A percentile compares a stretch with the other conserved stretches of the same genome.
Evolutionary conservation across 1,284 basidiomycete genomes (phyloP).

Genomic region (Fistulinella cinereoalba): DNA sequence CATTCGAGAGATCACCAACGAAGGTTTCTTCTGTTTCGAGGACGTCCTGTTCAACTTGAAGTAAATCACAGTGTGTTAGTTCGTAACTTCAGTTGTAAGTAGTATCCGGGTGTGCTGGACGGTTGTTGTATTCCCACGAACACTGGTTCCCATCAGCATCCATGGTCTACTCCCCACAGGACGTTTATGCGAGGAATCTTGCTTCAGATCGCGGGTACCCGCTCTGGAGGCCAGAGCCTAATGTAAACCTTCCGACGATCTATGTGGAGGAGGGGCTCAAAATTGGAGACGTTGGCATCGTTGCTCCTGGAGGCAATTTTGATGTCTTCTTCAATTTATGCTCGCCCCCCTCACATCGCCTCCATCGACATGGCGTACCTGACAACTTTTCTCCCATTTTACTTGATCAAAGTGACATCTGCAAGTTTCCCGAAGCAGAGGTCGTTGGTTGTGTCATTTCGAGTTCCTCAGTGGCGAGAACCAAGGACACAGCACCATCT

Average conservation of each 20-base stretch:
- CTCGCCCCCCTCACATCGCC: constrained; percentile 9
- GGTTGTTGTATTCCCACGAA: no score
- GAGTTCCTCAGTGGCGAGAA: constrained; percentile 6
- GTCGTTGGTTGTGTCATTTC: constrained; percentile 9
- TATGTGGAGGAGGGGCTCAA: constrained; percentile 21
- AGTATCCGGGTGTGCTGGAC: no score
- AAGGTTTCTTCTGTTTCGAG: no score
- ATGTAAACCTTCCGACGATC: constrained; percentile 14
- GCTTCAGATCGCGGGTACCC: constrained; percentile 26
- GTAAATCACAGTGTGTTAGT: no score
- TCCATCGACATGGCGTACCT: constrained; percentile 16
- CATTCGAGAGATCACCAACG: no score
- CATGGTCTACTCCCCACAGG: no score
- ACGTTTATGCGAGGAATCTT: constrained; percentile 13
- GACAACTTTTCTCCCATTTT: constrained; percentile 7
- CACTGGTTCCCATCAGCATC: no score
- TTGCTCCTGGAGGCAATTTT: constrained; percentile 24
- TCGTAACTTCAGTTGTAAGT: no score
- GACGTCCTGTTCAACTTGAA: no score
- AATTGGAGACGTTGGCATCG: constrained; percentile 34
- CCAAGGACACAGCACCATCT: background rate
- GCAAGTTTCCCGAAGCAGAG: constrained; percentile 6
- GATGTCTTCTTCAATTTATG: constrained; percentile 33
- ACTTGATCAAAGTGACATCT: constrained; percentile 6
- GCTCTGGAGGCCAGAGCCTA: constrained; percentile 28